Evolutionary conservation across 2,329 filamentous ascomycete species (phyloP).

Genomic region (Dendrostoma leiphaemia): DNA sequence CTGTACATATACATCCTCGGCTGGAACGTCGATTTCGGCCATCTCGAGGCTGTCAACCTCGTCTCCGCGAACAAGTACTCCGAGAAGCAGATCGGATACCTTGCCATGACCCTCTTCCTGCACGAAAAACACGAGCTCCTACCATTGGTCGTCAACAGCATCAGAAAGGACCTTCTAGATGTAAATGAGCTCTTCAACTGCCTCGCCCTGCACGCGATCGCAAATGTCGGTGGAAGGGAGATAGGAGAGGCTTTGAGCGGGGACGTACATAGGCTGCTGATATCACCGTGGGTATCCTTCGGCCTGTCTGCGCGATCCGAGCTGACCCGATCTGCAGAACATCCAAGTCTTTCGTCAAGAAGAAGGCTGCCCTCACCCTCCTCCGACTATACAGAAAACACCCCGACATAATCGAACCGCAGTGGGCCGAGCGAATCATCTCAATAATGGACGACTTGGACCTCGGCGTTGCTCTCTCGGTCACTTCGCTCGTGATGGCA

Average conservation of each 20-base stretch:
- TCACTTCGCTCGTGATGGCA: constrained; percentile 93
- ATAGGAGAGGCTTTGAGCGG: constrained; percentile 92
- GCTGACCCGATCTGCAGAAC: constrained; percentile 33
- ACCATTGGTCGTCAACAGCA: constrained; percentile 96
- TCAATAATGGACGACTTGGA: constrained; percentile 98
- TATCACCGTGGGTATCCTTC: constrained; percentile 71
- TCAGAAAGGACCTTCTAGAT: constrained; percentile 91
- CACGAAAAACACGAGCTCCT: constrained; percentile 96
- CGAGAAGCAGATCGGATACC: constrained; percentile 98
- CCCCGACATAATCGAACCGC: constrained; percentile 87
- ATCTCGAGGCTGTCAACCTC: constrained; percentile 96
- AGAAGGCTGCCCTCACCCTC: constrained; percentile 93
- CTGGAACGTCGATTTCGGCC: constrained; percentile 98
- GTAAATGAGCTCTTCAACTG: constrained; percentile 98
- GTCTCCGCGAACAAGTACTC: constrained; percentile 97
- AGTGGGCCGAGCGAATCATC: constrained; percentile 97
- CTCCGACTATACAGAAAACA: constrained; percentile 93
- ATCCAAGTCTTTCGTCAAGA: constrained; percentile 98
- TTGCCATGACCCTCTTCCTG: constrained; percentile 94
- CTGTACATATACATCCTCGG: constrained; percentile 98
- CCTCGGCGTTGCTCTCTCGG: constrained; percentile 89
- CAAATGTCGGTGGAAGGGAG: constrained; percentile 93
- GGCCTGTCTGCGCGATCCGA: too few relatives aligned
- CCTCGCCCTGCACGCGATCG: constrained; percentile 92
- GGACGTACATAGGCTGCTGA: constrained; percentile 90